Evolutionary conservation across 306 rosid genomes (phyloP).

Genomic region (Alnus glutinosa): DNA sequence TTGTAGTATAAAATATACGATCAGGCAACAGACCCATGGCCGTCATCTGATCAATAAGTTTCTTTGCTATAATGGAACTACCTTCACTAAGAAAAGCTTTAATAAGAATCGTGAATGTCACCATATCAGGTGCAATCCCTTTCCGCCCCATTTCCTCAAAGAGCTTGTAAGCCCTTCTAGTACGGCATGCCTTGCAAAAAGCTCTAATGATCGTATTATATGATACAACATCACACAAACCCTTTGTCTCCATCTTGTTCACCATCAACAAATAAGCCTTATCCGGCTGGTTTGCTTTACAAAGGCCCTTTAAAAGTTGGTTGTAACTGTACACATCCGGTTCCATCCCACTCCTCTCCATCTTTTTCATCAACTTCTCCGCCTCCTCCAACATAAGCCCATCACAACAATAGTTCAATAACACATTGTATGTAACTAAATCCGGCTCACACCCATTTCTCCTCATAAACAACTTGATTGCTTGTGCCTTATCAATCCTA

Average conservation of each 20-base stretch:
- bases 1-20: conserved; percentile 59
- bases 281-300: conserved; percentile 58
- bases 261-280: conserved; percentile 71
- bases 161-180: conserved; percentile 65
- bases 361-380: conserved; percentile 54
- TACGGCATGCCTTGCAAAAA: conserved; percentile 52
- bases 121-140: conserved; percentile 69
- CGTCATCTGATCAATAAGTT: conserved; percentile 72
- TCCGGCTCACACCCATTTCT: conserved; percentile 71
- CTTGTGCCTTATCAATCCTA: conserved; percentile 66
- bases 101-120: conserved; percentile 75
- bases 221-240: conserved; percentile 74
- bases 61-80: conserved; percentile 51
- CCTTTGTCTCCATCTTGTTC: conserved; percentile 61
- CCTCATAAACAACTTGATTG: conserved; percentile 70
- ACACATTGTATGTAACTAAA: conserved; percentile 77
- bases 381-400: conserved; percentile 68
- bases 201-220: conserved; percentile 71
- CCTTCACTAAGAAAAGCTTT: conserved; percentile 74
- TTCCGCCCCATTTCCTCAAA: conserved; percentile 77
- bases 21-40: conserved; percentile 61
- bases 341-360: conserved; percentile 71
- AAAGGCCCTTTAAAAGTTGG: conserved; percentile 69
- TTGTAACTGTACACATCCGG: conserved; percentile 82
- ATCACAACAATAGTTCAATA: conserved; percentile 81